A percentile compares a stretch with the other conserved stretches of the same genome.
phyloP scores from a whole-genome alignment of 2,329 filamentous ascomycete genomes.

The Pseudogymnoascus sp. region DNA sequence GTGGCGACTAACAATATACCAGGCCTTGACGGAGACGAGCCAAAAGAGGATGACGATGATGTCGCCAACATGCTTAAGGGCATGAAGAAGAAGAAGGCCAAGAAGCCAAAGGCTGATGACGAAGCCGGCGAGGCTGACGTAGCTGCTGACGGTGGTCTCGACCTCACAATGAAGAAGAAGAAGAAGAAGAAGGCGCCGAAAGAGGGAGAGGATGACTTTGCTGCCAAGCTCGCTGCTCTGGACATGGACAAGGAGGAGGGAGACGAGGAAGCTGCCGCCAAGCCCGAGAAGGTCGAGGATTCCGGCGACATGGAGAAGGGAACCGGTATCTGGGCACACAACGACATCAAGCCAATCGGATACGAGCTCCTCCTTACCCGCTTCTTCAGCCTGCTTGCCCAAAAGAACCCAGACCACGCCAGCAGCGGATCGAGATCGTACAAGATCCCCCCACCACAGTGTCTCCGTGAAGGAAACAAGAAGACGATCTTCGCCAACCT shows the following conservation, averaged over 20 bases:
- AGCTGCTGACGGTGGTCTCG: slow-evolving; percentile 41
- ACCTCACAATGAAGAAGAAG: slow-evolving; percentile 26
- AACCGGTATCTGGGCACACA: slow-evolving; percentile 11
- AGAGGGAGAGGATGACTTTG: slow-evolving; percentile 22
- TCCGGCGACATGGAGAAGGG: slow-evolving; percentile 11
- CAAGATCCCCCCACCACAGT: slow-evolving; percentile 98
- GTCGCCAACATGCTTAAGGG: slow-evolving; percentile 62
- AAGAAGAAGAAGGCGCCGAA: slow-evolving; percentile 11
- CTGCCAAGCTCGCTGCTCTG: slow-evolving; percentile 27
- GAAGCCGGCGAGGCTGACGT: slow-evolving; percentile 49
- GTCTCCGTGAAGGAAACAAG: slow-evolving; percentile 99
- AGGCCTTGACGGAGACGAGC: slow-evolving; percentile 30
- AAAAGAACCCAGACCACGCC: slow-evolving; percentile 94
- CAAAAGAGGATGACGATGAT: slow-evolving; percentile 40
- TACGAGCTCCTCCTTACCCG: slow-evolving; percentile 82
- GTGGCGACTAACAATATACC: slow-evolving; percentile 36
- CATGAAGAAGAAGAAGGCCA: slow-evolving; percentile 83
- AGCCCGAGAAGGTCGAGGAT: slow-evolving; percentile 42
- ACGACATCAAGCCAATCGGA: slow-evolving; percentile 49
- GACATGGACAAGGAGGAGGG: slow-evolving; percentile 15
- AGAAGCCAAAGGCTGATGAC: slow-evolving; percentile 60
- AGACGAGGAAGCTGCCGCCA: slow-evolving; percentile 33
- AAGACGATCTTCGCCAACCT: slow-evolving; percentile 99
- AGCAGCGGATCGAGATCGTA: slow-evolving; percentile 87
- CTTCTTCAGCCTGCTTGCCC: slow-evolving; percentile 90